A percentile compares a stretch with the other conserved stretches of the same genome.
These are phyloP conservation scores for Russula sp. DNA, from an alignment of 768 basidiomycete species.

Conservation along the genomic window DNA sequence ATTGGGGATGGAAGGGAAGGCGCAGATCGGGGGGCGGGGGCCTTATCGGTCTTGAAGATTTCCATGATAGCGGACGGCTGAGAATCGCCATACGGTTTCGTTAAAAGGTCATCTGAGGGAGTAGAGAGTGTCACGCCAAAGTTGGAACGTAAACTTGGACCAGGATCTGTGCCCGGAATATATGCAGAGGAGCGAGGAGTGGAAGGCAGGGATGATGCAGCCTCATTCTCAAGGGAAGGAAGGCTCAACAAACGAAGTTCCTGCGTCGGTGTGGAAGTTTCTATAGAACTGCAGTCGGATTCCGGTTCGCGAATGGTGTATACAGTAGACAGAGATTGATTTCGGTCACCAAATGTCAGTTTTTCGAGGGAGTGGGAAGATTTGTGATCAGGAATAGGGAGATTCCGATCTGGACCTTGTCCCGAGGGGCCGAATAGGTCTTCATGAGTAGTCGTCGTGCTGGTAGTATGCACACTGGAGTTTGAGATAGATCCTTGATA, in stretches of 20 bases:
- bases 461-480: not conserved
- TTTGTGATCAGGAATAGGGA: constrained; percentile 32
- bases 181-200: constrained; percentile 79
- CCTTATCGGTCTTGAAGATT: not conserved
- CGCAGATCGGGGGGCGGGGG: not conserved
- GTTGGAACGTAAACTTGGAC: constrained; percentile 37
- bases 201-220: constrained; percentile 38
- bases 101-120: constrained; percentile 37
- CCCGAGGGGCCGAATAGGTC: not conserved
- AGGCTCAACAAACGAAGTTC: constrained; percentile 31
- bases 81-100: constrained; percentile 1
- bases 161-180: too few species aligned
- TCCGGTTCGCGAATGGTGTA: constrained; percentile 41
- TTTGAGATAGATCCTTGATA: not conserved
- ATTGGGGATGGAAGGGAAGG: not conserved
- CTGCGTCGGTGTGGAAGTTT: constrained; percentile 36
- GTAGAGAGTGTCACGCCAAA: constrained; percentile 41
- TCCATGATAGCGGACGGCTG: not conserved
- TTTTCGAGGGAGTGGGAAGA: constrained; percentile 35
- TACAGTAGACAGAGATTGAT: constrained; percentile 35
- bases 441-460: not conserved
- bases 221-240: constrained; percentile 33
- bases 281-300: constrained; percentile 29
- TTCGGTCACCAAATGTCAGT: constrained; percentile 23
- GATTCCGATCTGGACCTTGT: not conserved